These are phyloP conservation scores for Henckelia pumila DNA, from an alignment of 257 asterid species.

Conservation along the genomic window DNA sequence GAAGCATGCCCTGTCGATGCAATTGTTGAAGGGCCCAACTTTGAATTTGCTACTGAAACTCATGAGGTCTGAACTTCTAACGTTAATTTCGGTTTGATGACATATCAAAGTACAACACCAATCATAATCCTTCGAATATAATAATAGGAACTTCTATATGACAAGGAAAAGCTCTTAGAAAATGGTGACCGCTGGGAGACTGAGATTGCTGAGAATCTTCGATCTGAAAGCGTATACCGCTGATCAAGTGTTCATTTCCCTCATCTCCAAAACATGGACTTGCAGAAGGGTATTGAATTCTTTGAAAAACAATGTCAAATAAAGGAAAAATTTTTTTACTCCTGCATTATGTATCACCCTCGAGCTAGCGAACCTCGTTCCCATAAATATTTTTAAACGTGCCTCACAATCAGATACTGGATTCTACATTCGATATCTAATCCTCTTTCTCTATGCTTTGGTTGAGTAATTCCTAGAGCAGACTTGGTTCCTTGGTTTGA, in stretches of 20 bases:
- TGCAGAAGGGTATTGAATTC: background rate
- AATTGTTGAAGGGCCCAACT: conserved; percentile 96
- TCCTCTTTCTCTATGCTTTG: too few relatives aligned
- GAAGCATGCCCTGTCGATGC: conserved; percentile 99
- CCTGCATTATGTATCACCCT: too few relatives aligned
- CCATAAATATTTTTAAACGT: too few relatives aligned
- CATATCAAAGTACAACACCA: background rate
- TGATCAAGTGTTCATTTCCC: conserved; percentile 23
- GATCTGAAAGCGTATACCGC: conserved; percentile 90
- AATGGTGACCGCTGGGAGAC: conserved; percentile 97
- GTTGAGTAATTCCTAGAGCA: too few relatives aligned
- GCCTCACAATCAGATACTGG: too few relatives aligned
- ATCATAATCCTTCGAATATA: conserved; percentile 8
- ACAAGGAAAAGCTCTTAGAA: conserved; percentile 93
- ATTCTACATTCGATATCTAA: too few relatives aligned
- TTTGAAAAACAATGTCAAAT: too few relatives aligned
- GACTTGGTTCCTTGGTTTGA: too few relatives aligned
- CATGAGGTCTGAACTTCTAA: conserved; percentile 24
- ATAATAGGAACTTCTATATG: conserved; percentile 78
- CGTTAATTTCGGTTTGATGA: background rate
- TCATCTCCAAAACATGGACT: conserved; percentile 1
- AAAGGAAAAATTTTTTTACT: too few relatives aligned
- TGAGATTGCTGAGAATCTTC: conserved; percentile 90
- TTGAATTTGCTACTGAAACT: conserved; percentile 67
- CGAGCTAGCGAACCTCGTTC: too few relatives aligned